Conservation (phyloP, 2,329 filamentous ascomycete species). For the Calonectria hawksworthii region DNA sequence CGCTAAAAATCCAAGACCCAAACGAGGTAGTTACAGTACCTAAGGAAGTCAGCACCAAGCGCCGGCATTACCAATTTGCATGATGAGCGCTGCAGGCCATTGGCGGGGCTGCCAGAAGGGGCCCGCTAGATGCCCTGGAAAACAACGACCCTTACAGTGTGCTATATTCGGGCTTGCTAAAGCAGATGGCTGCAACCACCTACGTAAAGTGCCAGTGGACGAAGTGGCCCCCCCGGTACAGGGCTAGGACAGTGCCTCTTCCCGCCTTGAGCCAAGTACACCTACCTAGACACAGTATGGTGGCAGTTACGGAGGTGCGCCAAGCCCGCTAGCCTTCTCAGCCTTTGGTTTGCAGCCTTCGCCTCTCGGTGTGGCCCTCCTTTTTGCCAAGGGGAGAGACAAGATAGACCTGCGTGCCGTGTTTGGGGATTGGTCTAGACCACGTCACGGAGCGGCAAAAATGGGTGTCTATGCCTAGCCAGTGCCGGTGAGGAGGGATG, state of each 20-base stretch:
- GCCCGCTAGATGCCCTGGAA: not conserved
- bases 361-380: conserved; percentile 9
- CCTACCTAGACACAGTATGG: not conserved
- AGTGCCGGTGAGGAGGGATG: not conserved
- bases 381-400: not conserved
- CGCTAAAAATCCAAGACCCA: conserved; percentile 10
- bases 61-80: not conserved
- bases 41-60: conserved; percentile 7
- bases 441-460: not conserved
- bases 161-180: conserved; percentile 9
- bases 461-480: not conserved
- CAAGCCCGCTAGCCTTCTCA: conserved; percentile 12
- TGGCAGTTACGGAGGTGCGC: conserved; percentile 9
- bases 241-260: not conserved
- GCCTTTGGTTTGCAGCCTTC: not conserved
- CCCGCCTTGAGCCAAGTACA: not conserved
- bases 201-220: not conserved
- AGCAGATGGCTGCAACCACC: not conserved
- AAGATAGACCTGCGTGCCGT: not conserved
- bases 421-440: conserved; percentile 12
- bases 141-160: conserved; percentile 1
- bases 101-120: not conserved
- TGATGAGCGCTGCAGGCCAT: conserved; percentile 1
- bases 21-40: not conserved
- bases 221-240: not conserved